Conservation (phyloP, 2,329 filamentous ascomycete genomes). For the Clarireedia monteithiana region DNA sequence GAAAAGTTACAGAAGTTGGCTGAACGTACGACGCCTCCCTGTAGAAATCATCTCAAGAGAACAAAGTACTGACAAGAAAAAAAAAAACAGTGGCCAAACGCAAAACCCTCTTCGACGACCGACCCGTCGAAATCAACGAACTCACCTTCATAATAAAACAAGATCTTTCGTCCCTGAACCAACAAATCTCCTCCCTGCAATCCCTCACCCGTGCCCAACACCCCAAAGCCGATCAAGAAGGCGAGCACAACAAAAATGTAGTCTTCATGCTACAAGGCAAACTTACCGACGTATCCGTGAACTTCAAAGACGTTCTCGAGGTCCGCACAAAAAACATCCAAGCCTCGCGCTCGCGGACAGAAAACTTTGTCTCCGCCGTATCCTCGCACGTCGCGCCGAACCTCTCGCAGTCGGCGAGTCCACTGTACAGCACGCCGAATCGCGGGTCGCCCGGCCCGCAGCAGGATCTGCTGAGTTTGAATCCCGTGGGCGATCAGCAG, state of each 20-base stretch:
- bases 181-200: constrained; percentile 81
- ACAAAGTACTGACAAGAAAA: background rate
- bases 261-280: constrained; percentile 87
- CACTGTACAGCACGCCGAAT: constrained; percentile 74
- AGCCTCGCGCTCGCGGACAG: constrained; percentile 81
- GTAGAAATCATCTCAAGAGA: too few species aligned
- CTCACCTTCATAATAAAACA: constrained; percentile 98
- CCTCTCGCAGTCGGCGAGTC: constrained; percentile 69
- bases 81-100: constrained; percentile 67
- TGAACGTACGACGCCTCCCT: constrained; percentile 50
- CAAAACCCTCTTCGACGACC: constrained; percentile 95
- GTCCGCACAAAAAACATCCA: constrained; percentile 97
- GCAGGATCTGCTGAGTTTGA: constrained; percentile 71
- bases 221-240: constrained; percentile 66
- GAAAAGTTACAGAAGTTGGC: constrained; percentile 90
- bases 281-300: constrained; percentile 83
- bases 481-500: constrained; percentile 81
- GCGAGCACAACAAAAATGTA: constrained; percentile 97
- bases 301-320: constrained; percentile 96
- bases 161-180: constrained; percentile 77
- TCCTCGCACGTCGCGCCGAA: constrained; percentile 65
- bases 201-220: constrained; percentile 69
- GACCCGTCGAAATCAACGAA: constrained; percentile 93
- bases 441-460: constrained; percentile 57
- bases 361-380: constrained; percentile 92